Percentiles rank a stretch among this genome's conserved stretches.
Conservation (phyloP, 192 early-diverging fungal genomes). For the Coemansia sp. region DNA sequence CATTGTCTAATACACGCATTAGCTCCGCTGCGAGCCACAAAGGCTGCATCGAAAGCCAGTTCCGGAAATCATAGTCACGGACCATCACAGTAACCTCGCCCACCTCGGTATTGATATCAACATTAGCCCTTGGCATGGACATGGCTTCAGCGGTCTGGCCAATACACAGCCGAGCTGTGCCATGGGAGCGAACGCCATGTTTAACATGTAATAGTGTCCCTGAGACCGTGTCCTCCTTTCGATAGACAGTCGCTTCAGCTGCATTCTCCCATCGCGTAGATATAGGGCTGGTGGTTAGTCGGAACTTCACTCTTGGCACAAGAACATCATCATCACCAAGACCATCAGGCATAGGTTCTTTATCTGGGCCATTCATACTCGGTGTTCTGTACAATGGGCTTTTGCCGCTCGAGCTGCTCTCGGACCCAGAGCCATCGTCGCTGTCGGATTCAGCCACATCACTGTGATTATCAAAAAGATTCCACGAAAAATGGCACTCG, state of each 20-base stretch:
- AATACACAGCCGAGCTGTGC: slow-evolving; percentile 18
- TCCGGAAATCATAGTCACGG: slow-evolving; percentile 45
- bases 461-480: slow-evolving; percentile 8
- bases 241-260: not conserved
- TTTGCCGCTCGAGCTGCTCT: slow-evolving; percentile 17
- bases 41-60: slow-evolving; percentile 56
- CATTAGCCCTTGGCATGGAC: slow-evolving; percentile 23
- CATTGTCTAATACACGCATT: slow-evolving; percentile 6
- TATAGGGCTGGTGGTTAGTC: slow-evolving; percentile 40
- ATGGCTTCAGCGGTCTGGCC: not conserved
- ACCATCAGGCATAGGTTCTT: not conserved
- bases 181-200: slow-evolving; percentile 33
- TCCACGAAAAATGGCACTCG: slow-evolving; percentile 44
- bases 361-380: not conserved
- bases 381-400: slow-evolving; percentile 4
- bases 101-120: slow-evolving; percentile 18
- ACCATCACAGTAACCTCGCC: slow-evolving; percentile 31
- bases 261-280: slow-evolving; percentile 29
- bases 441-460: not conserved
- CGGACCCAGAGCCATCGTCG: not conserved
- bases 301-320: slow-evolving; percentile 25
- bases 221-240: not conserved
- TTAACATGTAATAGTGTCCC: slow-evolving; percentile 21
- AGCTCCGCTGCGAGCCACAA: slow-evolving; percentile 44
- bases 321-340: slow-evolving; percentile 6